A percentile compares a stretch with the other conserved stretches of the same genome.
phyloP scores from a whole-genome alignment of 2,329 filamentous ascomycete genomes.

The Aspergillus sp. region DNA sequence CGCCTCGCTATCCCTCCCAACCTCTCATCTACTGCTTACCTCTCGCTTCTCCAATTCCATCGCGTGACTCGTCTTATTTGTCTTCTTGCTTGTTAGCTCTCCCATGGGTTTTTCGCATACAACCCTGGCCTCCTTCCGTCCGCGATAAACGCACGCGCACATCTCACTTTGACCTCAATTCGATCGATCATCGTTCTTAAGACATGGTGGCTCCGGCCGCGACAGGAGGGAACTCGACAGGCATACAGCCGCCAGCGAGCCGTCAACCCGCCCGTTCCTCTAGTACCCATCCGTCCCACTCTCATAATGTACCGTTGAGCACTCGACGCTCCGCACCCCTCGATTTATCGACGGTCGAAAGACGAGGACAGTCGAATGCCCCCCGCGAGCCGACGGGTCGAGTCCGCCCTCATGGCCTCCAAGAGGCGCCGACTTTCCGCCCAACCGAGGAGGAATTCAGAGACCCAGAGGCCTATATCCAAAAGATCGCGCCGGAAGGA shows the following conservation, averaged over 20 bases:
- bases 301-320: slow-evolving; percentile 59
- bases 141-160: slow-evolving; percentile 29
- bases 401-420: slow-evolving; percentile 76
- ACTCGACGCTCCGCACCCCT: slow-evolving; percentile 67
- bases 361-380: slow-evolving; percentile 77
- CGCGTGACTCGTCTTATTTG: slow-evolving; percentile 16
- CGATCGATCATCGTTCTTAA: slow-evolving; percentile 17
- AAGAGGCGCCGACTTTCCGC: slow-evolving; percentile 85
- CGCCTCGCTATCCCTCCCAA: slow-evolving; percentile 10
- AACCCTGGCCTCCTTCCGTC: slow-evolving; percentile 26
- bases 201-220: slow-evolving; percentile 49
- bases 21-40: slow-evolving; percentile 9
- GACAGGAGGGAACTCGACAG: slow-evolving; percentile 37
- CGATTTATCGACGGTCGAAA: slow-evolving; percentile 86
- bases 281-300: slow-evolving; percentile 45
- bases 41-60: slow-evolving; percentile 17
- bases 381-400: slow-evolving; percentile 75
- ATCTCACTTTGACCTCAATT: slow-evolving; percentile 13
- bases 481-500: slow-evolving; percentile 85
- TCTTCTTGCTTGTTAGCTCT: slow-evolving; percentile 20
- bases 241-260: slow-evolving; percentile 33
- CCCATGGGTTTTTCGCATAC: slow-evolving; percentile 39
- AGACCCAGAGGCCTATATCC: slow-evolving; percentile 90
- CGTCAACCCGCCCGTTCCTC: slow-evolving; percentile 40
- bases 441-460: slow-evolving; percentile 93